These are phyloP conservation scores for Fraxinus floribunda DNA, from an alignment of 305 asterid species.

Conservation along the genomic window DNA sequence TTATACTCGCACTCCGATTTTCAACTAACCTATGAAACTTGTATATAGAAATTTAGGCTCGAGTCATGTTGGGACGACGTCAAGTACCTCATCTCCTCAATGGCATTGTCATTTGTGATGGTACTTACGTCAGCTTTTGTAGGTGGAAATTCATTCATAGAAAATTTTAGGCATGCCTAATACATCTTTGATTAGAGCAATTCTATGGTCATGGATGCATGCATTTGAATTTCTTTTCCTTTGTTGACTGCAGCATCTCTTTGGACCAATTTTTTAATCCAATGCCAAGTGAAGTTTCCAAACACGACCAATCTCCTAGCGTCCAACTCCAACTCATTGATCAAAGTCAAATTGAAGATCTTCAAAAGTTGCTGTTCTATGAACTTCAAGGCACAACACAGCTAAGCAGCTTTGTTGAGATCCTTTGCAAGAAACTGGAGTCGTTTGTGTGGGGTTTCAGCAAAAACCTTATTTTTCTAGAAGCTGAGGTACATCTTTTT, in stretches of 20 bases:
- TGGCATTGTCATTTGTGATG: not conserved
- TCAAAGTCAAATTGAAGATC: slow-evolving; percentile 56
- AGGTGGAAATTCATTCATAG: not conserved
- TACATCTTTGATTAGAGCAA: not conserved
- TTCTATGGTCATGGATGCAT: slow-evolving; percentile 3
- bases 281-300: slow-evolving; percentile 42
- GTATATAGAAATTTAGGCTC: not conserved
- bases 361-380: slow-evolving; percentile 49
- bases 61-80: not conserved
- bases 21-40: not conserved
- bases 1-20: not conserved
- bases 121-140: not conserved
- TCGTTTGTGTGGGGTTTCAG: slow-evolving; percentile 46
- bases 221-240: slow-evolving; percentile 13
- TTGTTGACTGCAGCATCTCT: slow-evolving; percentile 57
- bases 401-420: slow-evolving; percentile 44
- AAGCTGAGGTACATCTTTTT: slow-evolving; percentile 52
- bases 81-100: slow-evolving; percentile 3
- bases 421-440: slow-evolving; percentile 56
- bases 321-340: slow-evolving; percentile 37
- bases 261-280: slow-evolving; percentile 63
- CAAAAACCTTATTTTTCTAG: slow-evolving; percentile 53
- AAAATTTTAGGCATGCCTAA: not conserved
- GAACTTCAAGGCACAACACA: slow-evolving; percentile 41
- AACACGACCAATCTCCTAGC: slow-evolving; percentile 31